Base-by-base conservation (phyloP, 2,329 filamentous ascomycete genomes). In the Talaromyces atroroseus region DNA sequence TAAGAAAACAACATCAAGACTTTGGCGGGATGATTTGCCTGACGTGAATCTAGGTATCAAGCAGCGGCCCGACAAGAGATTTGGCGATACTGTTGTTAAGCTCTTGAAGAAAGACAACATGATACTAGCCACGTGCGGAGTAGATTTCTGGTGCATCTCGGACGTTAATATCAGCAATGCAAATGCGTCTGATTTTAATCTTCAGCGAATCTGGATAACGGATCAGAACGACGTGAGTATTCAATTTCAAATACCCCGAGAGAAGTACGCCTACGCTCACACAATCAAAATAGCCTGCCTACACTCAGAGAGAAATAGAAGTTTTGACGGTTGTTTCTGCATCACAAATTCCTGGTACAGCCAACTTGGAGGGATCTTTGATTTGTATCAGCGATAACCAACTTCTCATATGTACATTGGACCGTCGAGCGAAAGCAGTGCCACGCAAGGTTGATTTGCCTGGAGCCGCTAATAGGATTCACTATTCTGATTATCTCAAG, bases 331-430 rank as follows among this genome's bases (percentile, higher is more conserved):
- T 73, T 14, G 66, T 75, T 49, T 66, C 73, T 47, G 34, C 63
- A 42, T 59, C 58, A 7, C 24, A 59, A 12, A 52, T 59, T 29
- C 52, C 63, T 14, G 57, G 63, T 47, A 38, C 61, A 20, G 63
- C 64, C 20, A 62, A 62, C 14, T 63, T 77, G 11, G 67, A 68
- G 14, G 74, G 74, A 1, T 74, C 77, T 38, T 64, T 82, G 10
- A 74, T 80, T 45, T 78, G 75, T 40, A 74, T 80, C 49, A 73
- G 75, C 18, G 75, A 77, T 24, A 71, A 73, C 11, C 71, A 76
- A 24, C 69, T 82, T 57, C 68, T 80, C 12, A 74, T 78, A 50
- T 77, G 78, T 24, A 75, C 74, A 40, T 60, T 82, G 32, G 75
- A 78, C 49, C 67, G 67, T 40, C 69, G 72, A 34, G 61, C 68